A percentile compares a stretch with the other conserved stretches of the same genome.
Evolutionary conservation across 495 filamentous ascomycete species (phyloP).

Genomic region (Penicillium paradoxum): DNA sequence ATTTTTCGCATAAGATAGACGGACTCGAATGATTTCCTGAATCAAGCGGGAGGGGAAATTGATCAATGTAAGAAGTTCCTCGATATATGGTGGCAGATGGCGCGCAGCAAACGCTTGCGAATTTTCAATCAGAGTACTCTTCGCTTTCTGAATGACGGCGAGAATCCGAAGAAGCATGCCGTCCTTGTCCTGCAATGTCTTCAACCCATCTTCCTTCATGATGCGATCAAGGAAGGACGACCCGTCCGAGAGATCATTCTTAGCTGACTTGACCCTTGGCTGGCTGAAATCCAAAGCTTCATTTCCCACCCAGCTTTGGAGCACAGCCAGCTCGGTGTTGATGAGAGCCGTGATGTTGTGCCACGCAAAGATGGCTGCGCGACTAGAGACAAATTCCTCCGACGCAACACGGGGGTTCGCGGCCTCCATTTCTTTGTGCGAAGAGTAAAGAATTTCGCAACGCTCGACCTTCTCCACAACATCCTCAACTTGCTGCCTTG

Average conservation of each 20-base stretch:
- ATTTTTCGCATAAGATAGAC: constrained; percentile 85
- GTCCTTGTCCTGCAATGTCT: constrained; percentile 74
- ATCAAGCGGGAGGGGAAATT: constrained; percentile 95
- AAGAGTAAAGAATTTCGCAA: constrained; percentile 79
- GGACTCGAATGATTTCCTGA: constrained; percentile 91
- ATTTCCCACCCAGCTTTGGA: constrained; percentile 96
- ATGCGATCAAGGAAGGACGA: constrained; percentile 93
- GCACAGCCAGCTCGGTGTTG: constrained; percentile 83
- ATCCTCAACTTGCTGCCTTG: constrained; percentile 81
- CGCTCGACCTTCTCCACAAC: constrained; percentile 83
- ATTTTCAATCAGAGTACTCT: constrained; percentile 84
- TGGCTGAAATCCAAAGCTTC: constrained; percentile 87
- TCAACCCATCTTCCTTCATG: constrained; percentile 94
- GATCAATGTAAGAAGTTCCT: constrained; percentile 90
- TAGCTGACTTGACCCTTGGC: constrained; percentile 36
- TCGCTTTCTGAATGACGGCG: constrained; percentile 85
- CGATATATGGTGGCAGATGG: constrained; percentile 93
- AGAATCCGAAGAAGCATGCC: constrained; percentile 84
- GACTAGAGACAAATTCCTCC: constrained; percentile 67
- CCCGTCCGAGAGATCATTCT: constrained; percentile 73
- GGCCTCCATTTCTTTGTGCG: constrained; percentile 61
- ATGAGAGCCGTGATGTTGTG: constrained; percentile 97
- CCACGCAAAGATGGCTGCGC: constrained; percentile 87
- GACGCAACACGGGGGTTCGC: constrained; percentile 72
- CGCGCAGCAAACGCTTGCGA: constrained; percentile 79